These are phyloP conservation scores for Apostasia ramifera DNA, from an alignment of 106 monocot species.

Conservation along the genomic window DNA sequence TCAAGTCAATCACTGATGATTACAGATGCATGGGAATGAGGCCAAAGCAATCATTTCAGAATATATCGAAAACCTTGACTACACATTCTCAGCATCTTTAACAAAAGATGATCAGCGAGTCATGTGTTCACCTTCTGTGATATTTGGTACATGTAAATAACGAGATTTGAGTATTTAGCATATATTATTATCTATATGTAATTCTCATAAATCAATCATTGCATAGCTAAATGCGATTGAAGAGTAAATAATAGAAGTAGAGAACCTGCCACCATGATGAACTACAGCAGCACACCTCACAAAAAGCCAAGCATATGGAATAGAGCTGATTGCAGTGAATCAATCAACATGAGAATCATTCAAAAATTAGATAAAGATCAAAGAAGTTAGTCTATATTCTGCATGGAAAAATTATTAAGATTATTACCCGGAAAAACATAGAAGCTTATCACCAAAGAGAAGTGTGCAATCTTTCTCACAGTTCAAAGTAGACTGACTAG, in stretches of 20 bases:
- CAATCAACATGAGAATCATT: not conserved
- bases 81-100: too few relatives aligned
- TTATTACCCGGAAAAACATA: slow-evolving; percentile 86
- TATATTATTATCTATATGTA: too few relatives aligned
- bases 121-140: too few relatives aligned
- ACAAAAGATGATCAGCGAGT: too few relatives aligned
- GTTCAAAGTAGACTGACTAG: not conserved
- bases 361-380: not conserved
- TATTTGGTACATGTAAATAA: too few relatives aligned
- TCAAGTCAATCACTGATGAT: too few relatives aligned
- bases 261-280: slow-evolving; percentile 96
- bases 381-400: not conserved
- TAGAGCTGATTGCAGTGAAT: slow-evolving; percentile 18
- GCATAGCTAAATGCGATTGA: not conserved
- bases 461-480: slow-evolving; percentile 14
- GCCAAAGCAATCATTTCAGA: too few relatives aligned
- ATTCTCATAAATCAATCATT: too few relatives aligned
- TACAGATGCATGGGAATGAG: too few relatives aligned
- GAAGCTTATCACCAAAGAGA: slow-evolving; percentile 51
- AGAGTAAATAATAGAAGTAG: not conserved
- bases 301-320: slow-evolving; percentile 86
- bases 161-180: too few relatives aligned
- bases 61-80: too few relatives aligned
- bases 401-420: not conserved
- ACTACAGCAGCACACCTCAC: slow-evolving; percentile 67